Percentiles rank a stretch among this genome's conserved stretches.
phyloP scores from a whole-genome alignment of 83 land plant genomes.

The Larix sibirica region DNA sequence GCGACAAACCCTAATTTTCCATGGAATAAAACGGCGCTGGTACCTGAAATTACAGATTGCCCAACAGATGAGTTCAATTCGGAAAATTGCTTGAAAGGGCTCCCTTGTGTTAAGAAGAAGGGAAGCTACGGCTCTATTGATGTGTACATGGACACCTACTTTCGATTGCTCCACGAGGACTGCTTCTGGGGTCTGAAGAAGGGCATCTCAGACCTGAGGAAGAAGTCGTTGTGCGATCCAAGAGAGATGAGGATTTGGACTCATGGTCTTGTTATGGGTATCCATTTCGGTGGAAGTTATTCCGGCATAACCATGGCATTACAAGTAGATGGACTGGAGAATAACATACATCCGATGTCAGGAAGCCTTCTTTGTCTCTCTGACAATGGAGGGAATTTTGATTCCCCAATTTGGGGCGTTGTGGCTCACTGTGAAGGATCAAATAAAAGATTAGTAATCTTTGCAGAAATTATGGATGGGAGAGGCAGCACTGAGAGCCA shows the following conservation, averaged over 20 bases:
- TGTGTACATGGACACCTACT: conserved; percentile 20
- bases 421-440: conserved; percentile 19
- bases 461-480: too few relatives aligned
- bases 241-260: conserved; percentile 20
- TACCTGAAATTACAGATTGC: neutral
- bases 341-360: neutral
- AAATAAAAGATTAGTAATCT: neutral
- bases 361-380: conserved; percentile 19
- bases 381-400: conserved; percentile 21
- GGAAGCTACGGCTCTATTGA: conserved; percentile 17
- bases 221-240: neutral
- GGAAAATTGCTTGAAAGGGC: neutral
- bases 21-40: neutral
- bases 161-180: conserved; percentile 21
- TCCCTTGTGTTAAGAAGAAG: conserved; percentile 17
- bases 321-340: neutral
- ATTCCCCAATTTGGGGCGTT: neutral
- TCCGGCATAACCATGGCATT: neutral
- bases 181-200: conserved; percentile 14
- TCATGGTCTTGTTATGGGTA: neutral
- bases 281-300: conserved; percentile 5
- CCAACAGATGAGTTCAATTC: neutral
- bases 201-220: conserved; percentile 11
- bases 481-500: too few relatives aligned
- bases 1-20: too few relatives aligned